Evolutionary conservation across 768 basidiomycete genomes (phyloP).

Genomic region (Chiua virens): DNA sequence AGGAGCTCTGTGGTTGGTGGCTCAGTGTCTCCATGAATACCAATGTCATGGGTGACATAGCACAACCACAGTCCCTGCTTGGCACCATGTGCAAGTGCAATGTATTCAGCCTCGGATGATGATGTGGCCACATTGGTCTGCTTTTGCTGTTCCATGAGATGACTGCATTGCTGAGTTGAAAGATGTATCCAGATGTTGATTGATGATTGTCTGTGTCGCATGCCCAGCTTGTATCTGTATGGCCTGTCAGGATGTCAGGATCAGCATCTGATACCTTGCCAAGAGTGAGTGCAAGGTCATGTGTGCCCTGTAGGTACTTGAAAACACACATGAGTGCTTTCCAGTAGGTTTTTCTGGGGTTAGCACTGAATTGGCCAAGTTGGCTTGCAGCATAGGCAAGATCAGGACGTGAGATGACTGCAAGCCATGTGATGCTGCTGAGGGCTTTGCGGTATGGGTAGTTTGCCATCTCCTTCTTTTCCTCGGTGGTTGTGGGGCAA

Average conservation of each 20-base stretch:
- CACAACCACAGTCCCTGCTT: conserved; percentile 23
- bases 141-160: conserved; percentile 33
- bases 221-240: no score
- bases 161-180: no score
- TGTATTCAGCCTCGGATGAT: conserved; percentile 41
- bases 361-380: background rate
- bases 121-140: conserved; percentile 36
- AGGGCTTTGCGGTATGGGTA: background rate
- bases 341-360: conserved; percentile 9
- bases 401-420: background rate
- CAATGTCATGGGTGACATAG: no score
- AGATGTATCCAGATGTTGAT: no score
- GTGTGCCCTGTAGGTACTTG: conserved; percentile 2
- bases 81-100: conserved; percentile 21
- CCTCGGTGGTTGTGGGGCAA: background rate
- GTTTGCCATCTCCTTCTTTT: background rate
- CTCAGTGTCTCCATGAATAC: no score
- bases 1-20: background rate
- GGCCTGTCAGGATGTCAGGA: conserved; percentile 21
- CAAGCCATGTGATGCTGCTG: conserved; percentile 1
- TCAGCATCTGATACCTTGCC: conserved; percentile 12
- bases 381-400: background rate
- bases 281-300: background rate
- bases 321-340: conserved; percentile 14
- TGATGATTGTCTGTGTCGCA: no score